Base-by-base conservation (phyloP, 352 stramenopile species). In the Halophytophthora batemanensis region DNA sequence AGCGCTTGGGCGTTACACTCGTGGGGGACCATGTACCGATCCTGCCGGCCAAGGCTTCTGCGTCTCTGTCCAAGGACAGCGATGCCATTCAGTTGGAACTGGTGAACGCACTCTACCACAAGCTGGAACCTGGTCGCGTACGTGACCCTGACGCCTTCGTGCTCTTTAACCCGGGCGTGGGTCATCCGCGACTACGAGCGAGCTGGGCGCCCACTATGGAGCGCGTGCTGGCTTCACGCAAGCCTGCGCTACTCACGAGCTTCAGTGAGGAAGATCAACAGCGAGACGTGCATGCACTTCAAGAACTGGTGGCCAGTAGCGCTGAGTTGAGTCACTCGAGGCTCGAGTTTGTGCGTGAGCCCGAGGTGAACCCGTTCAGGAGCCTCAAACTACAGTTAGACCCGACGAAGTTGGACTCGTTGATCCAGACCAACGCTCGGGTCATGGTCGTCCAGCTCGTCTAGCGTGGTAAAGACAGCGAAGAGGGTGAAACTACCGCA, bases 161-260 rank as follows among this genome's bases (percentile, higher is more conserved):
- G 58, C 55, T 91, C 15, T 91, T 86, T 59, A 91, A 91, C 34
- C 77, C 77, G 10, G 81, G 81, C 12, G 55, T 91, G 12, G 81
- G 77, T 6, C 81, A 91, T 50, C 65, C 71, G 4, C 50, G 53
- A 25, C 50, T 91, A 14, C 53, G 59, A 34, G 52, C 61, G 15
- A 75, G 59, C 21, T 91, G 81, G 81, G 48, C 58, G 11, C 76
- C 71, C 13, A 89, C 76, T n/a, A 45, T 91, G 10, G 43, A 66
- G 38, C 23, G 53, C n/a, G 48, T 88, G 17, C 47, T 91, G 2
- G 44, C 42, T 8, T 76, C 71, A 0, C 45, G 64, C 5, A 75
- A 71, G 31, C 77, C 81, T 1, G 46, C 84, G 2, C 58, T 91
- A 22, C 53, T 91, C 18, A 86, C 77, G 19, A 77, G 75, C 13